phyloP scores from a whole-genome alignment of 164 flowering plant genomes.

The Paratinospora sagittata region DNA sequence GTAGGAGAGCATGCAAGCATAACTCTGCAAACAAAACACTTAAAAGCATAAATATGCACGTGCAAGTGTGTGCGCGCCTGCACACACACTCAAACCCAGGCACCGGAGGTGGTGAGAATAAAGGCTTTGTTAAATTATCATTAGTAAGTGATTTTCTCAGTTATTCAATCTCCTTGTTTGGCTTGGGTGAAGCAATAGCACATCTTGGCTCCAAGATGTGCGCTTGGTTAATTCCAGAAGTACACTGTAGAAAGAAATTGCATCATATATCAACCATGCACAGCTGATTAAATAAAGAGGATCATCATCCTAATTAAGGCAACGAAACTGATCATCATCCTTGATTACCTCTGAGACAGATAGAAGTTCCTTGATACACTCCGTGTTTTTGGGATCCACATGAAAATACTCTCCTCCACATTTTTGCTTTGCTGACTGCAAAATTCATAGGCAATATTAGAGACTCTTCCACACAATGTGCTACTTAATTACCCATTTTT shows the following conservation, averaged over 20 bases:
- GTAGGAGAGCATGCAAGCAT: constrained; percentile 21
- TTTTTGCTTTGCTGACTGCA: constrained; percentile 28
- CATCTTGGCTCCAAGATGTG: constrained; percentile 7
- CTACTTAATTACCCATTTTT: too few species aligned
- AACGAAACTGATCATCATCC: not conserved
- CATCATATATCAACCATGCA: not conserved
- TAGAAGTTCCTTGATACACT: not conserved
- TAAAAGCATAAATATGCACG: too few species aligned
- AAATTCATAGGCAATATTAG: too few species aligned
- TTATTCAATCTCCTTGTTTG: not conserved
- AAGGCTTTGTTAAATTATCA: not conserved
- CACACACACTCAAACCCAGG: not conserved
- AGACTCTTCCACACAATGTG: too few species aligned
- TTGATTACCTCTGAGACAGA: not conserved
- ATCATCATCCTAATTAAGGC: not conserved
- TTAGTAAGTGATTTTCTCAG: not conserved
- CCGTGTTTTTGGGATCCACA: not conserved
- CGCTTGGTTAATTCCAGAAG: not conserved
- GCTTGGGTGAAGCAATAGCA: not conserved
- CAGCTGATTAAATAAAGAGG: not conserved
- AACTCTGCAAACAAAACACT: constrained; percentile 17
- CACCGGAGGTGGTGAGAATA: not conserved
- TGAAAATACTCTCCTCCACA: constrained; percentile 30
- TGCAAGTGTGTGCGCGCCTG: not conserved
- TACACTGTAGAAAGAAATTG: not conserved